These are phyloP conservation scores for Tolypocladium cylindrosporum DNA, from an alignment of 2,329 filamentous ascomycete genomes.

Conservation along the genomic window DNA sequence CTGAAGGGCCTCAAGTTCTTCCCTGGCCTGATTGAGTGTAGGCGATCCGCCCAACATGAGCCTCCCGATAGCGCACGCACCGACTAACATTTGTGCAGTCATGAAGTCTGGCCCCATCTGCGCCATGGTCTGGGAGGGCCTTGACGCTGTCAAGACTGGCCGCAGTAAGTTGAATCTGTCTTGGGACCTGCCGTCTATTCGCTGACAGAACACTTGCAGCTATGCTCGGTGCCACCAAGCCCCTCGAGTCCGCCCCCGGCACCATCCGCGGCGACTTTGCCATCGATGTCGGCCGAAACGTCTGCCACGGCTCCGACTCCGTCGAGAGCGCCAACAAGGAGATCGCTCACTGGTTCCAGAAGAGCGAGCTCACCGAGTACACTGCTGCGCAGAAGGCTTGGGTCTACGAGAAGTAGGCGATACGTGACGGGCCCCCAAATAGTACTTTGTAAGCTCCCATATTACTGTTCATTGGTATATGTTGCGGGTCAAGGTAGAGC, in stretches of 20 bases:
- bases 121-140: conserved; percentile 99
- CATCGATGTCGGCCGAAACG: conserved; percentile 81
- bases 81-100: conserved; percentile 44
- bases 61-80: background rate
- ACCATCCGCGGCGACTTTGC: conserved; percentile 96
- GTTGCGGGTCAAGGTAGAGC: background rate
- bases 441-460: background rate
- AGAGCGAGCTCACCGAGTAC: conserved; percentile 81
- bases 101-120: conserved; percentile 94
- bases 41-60: conserved; percentile 16
- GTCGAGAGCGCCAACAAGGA: conserved; percentile 99
- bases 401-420: conserved; percentile 67
- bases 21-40: conserved; percentile 84
- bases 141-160: conserved; percentile 98
- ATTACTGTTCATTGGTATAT: background rate
- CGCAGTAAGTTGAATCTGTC: conserved; percentile 51
- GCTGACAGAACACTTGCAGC: conserved; percentile 29
- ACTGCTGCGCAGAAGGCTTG: conserved; percentile 67
- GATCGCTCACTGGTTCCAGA: conserved; percentile 96
- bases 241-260: conserved; percentile 82
- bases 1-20: conserved; percentile 81
- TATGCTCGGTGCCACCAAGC: conserved; percentile 99
- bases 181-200: background rate
- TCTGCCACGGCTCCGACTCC: conserved; percentile 98
- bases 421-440: background rate